phyloP scores from a whole-genome alignment of 208 protist genomes.

The Leptomonas pyrrhocoris region DNA sequence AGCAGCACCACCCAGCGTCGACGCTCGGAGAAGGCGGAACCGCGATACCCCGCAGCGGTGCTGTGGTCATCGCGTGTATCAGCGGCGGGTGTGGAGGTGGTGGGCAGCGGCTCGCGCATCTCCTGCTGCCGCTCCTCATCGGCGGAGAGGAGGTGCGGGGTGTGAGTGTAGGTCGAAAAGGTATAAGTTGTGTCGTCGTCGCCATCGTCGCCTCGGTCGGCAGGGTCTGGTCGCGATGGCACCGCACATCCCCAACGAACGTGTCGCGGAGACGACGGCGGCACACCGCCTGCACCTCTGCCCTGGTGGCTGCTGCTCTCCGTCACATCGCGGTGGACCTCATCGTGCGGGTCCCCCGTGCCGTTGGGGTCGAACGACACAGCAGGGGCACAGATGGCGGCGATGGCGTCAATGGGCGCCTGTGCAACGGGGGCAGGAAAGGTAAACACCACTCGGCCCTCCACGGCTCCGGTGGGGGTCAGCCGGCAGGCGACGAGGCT shows the following conservation, averaged over 20 bases:
- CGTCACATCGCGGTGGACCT: neutral
- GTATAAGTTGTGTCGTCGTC: neutral
- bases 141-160: constrained; percentile 27
- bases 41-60: no score
- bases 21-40: neutral
- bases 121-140: constrained; percentile 13
- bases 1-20: constrained; percentile 42
- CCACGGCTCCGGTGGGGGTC: constrained; percentile 29
- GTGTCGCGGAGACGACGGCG: neutral
- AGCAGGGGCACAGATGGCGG: constrained; percentile 1
- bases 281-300: neutral
- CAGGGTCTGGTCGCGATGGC: neutral
- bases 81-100: neutral
- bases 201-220: neutral
- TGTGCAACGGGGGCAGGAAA: constrained; percentile 29
- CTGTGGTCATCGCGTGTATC: neutral
- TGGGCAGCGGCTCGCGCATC: neutral
- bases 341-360: neutral
- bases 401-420: constrained; percentile 16
- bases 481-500: constrained; percentile 40
- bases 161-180: constrained; percentile 32
- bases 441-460: constrained; percentile 27
- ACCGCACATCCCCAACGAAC: neutral
- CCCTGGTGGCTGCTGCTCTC: neutral
- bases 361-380: neutral